phyloP scores from a whole-genome alignment of 148 eudicot genomes.

The Pouteria glomerata region DNA sequence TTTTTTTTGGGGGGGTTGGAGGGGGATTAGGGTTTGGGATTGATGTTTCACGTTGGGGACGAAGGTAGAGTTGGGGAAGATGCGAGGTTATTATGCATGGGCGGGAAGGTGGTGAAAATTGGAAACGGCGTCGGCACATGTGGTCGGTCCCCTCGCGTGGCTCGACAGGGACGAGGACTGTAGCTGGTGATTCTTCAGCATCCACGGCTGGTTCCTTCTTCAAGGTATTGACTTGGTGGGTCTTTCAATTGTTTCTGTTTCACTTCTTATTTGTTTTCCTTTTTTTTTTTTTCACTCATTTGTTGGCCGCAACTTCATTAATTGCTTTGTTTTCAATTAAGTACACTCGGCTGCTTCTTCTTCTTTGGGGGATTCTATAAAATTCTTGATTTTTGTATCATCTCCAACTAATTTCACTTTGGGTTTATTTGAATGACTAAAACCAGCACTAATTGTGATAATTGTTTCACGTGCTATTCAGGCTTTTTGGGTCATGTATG shows the following conservation, averaged over 20 bases:
- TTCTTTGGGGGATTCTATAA: not conserved
- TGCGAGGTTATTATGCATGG: conserved; percentile 24
- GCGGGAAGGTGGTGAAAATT: conserved; percentile 35
- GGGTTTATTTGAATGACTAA: not conserved
- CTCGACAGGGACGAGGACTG: conserved; percentile 17
- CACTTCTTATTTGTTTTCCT: not conserved
- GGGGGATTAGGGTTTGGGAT: conserved; percentile 13
- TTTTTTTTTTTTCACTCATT: not conserved
- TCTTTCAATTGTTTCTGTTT: conserved; percentile 8
- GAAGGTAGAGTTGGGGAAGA: conserved; percentile 19
- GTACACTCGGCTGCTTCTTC: not conserved
- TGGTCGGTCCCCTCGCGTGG: conserved; percentile 29
- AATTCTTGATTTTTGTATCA: not conserved
- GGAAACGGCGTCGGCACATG: conserved; percentile 40
- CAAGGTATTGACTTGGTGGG: conserved; percentile 28
- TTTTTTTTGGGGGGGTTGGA: not conserved
- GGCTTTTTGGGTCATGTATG: not conserved
- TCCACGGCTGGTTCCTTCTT: conserved; percentile 20
- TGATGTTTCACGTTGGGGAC: conserved; percentile 17
- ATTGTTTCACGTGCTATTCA: not conserved
- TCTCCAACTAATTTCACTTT: not conserved
- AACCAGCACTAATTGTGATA: not conserved
- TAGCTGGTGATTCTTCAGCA: conserved; percentile 19
- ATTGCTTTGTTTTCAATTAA: not conserved
- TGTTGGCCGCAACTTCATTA: not conserved